Conservation (phyloP, 2,329 filamentous ascomycete species). For the Aureobasidium sp. region DNA sequence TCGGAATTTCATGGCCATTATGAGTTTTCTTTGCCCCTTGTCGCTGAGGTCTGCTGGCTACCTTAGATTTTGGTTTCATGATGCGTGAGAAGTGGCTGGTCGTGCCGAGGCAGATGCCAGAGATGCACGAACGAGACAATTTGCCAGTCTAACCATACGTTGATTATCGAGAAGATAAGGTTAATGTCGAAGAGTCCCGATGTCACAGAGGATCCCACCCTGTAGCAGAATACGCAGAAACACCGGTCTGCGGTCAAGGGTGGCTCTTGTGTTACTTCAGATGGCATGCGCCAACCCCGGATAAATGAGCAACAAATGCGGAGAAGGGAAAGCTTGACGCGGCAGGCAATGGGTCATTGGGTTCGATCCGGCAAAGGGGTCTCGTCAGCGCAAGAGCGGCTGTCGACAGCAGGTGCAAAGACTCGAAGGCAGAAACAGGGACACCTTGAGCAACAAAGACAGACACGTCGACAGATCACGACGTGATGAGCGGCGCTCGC, state of each 20-base stretch:
- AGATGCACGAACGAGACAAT: background rate
- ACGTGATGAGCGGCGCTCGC: constrained; percentile 1
- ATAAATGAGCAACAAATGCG: constrained; percentile 4
- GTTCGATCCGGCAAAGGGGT: background rate
- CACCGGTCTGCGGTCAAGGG: background rate
- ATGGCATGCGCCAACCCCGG: constrained; percentile 8
- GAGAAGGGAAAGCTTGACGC: constrained; percentile 12
- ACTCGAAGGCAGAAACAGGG: background rate
- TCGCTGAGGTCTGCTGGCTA: background rate
- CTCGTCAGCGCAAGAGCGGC: background rate
- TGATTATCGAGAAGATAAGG: background rate
- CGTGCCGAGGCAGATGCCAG: background rate
- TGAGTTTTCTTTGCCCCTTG: background rate
- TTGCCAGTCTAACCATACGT: background rate
- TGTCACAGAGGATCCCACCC: no score
- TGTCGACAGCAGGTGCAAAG: background rate
- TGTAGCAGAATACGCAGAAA: background rate
- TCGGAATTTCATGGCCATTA: background rate
- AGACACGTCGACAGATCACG: constrained; percentile 4
- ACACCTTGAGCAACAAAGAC: background rate
- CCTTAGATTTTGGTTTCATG: constrained; percentile 2
- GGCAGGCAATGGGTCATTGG: background rate
- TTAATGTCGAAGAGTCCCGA: background rate
- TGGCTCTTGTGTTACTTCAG: background rate
- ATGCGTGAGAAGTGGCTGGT: background rate